These are phyloP conservation scores for Pseudoperonospora humuli DNA, from an alignment of 352 stramenopile genomes.

Conservation along the genomic window DNA sequence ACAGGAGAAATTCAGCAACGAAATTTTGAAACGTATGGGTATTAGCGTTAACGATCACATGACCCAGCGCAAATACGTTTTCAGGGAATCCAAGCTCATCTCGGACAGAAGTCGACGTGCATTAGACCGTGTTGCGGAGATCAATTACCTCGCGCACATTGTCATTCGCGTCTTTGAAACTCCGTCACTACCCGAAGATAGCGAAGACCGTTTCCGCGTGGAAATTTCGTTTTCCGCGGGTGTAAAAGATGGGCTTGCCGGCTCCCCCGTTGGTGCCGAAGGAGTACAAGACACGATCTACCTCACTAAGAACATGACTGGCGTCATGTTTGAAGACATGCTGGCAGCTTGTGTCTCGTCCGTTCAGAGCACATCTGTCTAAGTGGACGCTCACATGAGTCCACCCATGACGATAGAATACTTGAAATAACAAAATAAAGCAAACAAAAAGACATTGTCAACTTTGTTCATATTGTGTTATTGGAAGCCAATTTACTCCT, in stretches of 20 bases:
- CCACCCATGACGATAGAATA: constrained; percentile 16
- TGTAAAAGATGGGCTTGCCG: constrained; percentile 36
- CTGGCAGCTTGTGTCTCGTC: constrained; percentile 76
- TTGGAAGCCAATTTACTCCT: constrained; percentile 40
- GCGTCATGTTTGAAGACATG: constrained; percentile 87
- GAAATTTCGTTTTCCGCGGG: constrained; percentile 82
- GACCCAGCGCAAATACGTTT: constrained; percentile 74
- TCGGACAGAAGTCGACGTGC: constrained; percentile 57
- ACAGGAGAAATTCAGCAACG: constrained; percentile 79
- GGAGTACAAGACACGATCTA: constrained; percentile 68
- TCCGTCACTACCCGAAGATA: constrained; percentile 70
- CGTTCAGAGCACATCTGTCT: constrained; percentile 36
- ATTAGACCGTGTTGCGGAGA: constrained; percentile 87
- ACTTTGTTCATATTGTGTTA: constrained; percentile 6
- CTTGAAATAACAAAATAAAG: constrained; percentile 2
- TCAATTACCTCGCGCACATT: constrained; percentile 98
- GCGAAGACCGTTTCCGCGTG: constrained; percentile 76
- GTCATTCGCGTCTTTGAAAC: constrained; percentile 99
- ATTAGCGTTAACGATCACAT: constrained; percentile 78
- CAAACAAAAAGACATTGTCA: constrained; percentile 5
- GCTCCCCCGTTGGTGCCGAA: constrained; percentile 6
- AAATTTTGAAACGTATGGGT: constrained; percentile 79
- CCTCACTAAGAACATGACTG: constrained; percentile 80
- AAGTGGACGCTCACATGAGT: constrained; percentile 2
- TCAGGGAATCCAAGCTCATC: constrained; percentile 75